These are phyloP conservation scores for Skeletonema potamos DNA, from an alignment of 108 stramenopile genomes.

Conservation along the genomic window DNA sequence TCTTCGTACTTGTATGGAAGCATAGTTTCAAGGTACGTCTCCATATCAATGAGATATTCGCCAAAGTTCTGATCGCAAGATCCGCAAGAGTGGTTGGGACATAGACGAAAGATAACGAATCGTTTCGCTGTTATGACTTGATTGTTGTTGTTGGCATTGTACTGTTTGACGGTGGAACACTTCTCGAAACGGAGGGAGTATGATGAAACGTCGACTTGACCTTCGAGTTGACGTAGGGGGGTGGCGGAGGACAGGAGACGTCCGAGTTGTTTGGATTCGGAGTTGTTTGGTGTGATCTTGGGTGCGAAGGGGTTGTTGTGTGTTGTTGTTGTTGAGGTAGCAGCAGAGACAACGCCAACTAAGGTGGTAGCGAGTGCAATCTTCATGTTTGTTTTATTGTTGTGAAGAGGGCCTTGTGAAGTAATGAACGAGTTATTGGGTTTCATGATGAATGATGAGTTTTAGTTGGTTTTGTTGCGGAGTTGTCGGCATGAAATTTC, in stretches of 20 bases:
- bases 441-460: no score
- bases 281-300: slow-evolving; percentile 45
- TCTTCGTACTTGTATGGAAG: slow-evolving; percentile 62
- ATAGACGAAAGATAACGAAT: slow-evolving; percentile 86
- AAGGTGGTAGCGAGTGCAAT: neutral
- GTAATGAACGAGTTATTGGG: no score
- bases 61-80: slow-evolving; percentile 77
- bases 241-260: slow-evolving; percentile 51
- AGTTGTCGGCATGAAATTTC: neutral
- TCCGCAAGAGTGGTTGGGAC: slow-evolving; percentile 60
- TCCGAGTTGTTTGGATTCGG: slow-evolving; percentile 48
- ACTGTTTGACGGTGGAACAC: slow-evolving; percentile 78
- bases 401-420: neutral
- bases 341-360: neutral
- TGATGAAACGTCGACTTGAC: slow-evolving; percentile 61
- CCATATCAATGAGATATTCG: slow-evolving; percentile 82
- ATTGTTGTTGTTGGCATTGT: slow-evolving; percentile 57
- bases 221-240: slow-evolving; percentile 18
- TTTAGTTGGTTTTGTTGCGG: no score
- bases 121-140: slow-evolving; percentile 71
- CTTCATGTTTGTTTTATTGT: slow-evolving; percentile 10
- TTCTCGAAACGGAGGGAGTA: slow-evolving; percentile 83
- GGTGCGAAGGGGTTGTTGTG: slow-evolving; percentile 59
- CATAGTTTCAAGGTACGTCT: slow-evolving; percentile 69
- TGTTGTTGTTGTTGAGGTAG: slow-evolving; percentile 15